Percentiles rank a stretch among this genome's conserved stretches.
Conservation (phyloP, 2,329 filamentous ascomycete species). For the Pseudofabraea citricarpa region DNA sequence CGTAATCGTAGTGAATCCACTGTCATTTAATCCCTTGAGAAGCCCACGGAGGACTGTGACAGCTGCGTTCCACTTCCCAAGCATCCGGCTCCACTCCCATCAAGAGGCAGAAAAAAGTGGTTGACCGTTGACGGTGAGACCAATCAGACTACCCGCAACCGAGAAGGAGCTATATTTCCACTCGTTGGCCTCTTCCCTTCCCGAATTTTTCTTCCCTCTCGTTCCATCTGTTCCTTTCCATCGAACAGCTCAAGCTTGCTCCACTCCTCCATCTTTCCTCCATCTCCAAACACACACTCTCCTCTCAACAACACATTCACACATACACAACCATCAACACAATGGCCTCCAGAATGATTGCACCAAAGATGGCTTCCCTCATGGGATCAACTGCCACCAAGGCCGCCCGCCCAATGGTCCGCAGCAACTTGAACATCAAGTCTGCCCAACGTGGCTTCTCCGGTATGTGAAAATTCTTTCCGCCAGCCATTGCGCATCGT, state of each 20-base stretch:
- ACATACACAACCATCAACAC: constrained; percentile 44
- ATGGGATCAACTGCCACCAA: constrained; percentile 57
- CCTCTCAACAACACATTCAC: constrained; percentile 12
- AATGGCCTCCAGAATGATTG: constrained; percentile 77
- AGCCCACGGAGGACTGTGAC: not conserved
- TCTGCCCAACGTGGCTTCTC: constrained; percentile 70
- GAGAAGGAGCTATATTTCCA: constrained; percentile 1
- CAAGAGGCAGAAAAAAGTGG: not conserved
- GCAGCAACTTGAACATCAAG: constrained; percentile 55
- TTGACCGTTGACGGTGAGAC: constrained; percentile 3
- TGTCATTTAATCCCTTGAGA: not conserved
- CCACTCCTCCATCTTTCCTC: constrained; percentile 3
- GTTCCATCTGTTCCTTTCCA: constrained; percentile 1
- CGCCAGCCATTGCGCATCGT: constrained; percentile 7
- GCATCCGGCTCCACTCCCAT: not conserved
- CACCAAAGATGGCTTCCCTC: constrained; percentile 71
- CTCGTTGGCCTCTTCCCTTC: constrained; percentile 1
- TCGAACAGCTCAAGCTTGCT: constrained; percentile 1
- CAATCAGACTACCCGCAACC: constrained; percentile 1
- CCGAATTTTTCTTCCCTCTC: constrained; percentile 1
- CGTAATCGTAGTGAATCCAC: not conserved
- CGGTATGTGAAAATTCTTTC: constrained; percentile 46
- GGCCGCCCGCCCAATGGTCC: constrained; percentile 72
- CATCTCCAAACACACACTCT: constrained; percentile 9
- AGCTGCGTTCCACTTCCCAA: not conserved